Base-by-base conservation (phyloP, 148 eudicot species). In the Drosera capensis region DNA sequence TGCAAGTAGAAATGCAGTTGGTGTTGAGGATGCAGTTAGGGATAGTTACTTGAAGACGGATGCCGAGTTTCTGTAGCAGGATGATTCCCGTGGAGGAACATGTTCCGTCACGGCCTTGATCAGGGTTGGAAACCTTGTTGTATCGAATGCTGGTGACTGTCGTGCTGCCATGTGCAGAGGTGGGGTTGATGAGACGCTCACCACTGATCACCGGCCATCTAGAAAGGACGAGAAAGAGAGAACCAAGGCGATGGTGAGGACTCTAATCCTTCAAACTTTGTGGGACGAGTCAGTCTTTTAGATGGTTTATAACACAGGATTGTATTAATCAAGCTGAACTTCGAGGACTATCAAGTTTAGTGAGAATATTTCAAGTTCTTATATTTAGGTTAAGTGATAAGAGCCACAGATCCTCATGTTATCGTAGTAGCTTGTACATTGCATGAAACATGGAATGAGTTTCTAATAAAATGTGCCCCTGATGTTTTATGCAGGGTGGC, bases 61-160 rank as follows among this genome's bases (percentile, higher is more conserved):
- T 17, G 40, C 43, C 0, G 77, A 72, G 38, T 80, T 75, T 54
- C 40, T 70, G 1, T 70, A 62, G 28, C 49, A 61, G 46, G 70
- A 71, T 43, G n/a, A n/a, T n/a, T 45, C 46, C 2, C 38, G 49
- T 40, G 77, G 88, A 14, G 83, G 88, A 25, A 17, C 71, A 50
- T 80, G 88, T 30, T 72, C 68, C 45, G 73, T 66, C 12, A 72
- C 88, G 18, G 79, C 75, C 23, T 46, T 70, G 50, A 65, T 76
- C 22, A 64, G 48, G 17, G 19, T 65, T 2, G 72, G 77, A 1
- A 51, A 54, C 1, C 45, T 80, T 7, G 37, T 76, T 7, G 80
- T 80, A 46, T 76, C 88, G 6, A 76, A 76, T 46, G 72, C 72
- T 19, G 88, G 88, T 20, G 83, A 80, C 30, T 80, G 83, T 43